Percentiles rank a stretch among this genome's conserved stretches.
Evolutionary conservation across 345 rosid species (phyloP).

Genomic region (Eucalyptus melliodora): DNA sequence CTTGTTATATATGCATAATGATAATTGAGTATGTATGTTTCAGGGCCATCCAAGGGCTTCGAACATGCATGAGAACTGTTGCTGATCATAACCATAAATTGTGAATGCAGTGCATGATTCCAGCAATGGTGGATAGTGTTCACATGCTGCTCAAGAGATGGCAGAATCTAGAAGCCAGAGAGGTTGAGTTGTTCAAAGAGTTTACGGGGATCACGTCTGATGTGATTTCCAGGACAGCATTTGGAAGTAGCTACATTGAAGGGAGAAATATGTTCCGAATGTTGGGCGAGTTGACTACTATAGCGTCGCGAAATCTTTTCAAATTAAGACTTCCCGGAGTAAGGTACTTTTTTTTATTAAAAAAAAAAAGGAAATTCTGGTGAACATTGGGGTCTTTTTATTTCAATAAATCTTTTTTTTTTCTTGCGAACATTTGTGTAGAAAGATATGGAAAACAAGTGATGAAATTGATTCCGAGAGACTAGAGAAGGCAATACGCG

Average conservation of each 20-base stretch:
- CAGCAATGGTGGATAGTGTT: conserved; percentile 16
- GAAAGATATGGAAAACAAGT: conserved; percentile 1
- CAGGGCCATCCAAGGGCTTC: no score
- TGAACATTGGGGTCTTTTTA: neutral
- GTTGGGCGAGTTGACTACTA: neutral
- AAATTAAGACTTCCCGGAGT: conserved; percentile 6
- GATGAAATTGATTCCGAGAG: conserved; percentile 7
- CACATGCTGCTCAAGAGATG: conserved; percentile 32
- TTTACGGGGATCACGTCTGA: conserved; percentile 21
- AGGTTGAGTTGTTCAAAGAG: conserved; percentile 24
- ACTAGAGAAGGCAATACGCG: neutral
- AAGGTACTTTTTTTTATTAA: neutral
- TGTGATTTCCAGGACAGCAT: conserved; percentile 33
- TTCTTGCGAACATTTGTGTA: neutral
- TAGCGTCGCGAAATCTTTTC: neutral
- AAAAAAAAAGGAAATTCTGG: no score
- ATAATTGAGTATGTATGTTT: no score
- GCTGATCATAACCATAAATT: neutral
- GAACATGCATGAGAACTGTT: neutral
- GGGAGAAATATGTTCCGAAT: conserved; percentile 22
- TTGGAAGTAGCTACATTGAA: conserved; percentile 31
- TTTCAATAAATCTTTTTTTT: neutral
- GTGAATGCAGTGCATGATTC: conserved; percentile 10
- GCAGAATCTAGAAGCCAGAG: conserved; percentile 10
- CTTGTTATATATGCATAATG: no score